Conservation (phyloP, 768 basidiomycete genomes). For the Boletus insuetus region DNA sequence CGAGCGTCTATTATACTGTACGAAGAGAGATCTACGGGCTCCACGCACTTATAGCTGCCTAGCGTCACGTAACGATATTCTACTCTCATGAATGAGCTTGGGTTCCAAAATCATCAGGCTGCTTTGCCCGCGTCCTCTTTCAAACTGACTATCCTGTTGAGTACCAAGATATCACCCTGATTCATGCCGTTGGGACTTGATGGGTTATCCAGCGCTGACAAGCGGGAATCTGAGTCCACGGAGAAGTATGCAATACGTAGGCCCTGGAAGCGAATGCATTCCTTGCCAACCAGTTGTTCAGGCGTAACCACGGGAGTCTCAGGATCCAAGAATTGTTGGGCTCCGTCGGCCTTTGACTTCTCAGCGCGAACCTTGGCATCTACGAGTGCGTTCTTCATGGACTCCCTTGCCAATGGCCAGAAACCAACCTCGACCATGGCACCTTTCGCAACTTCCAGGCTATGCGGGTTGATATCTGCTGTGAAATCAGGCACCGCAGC, state of each 20-base stretch:
- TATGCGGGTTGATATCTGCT: conserved; percentile 79
- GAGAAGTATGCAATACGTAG: conserved; percentile 94
- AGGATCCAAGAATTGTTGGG: conserved; percentile 35
- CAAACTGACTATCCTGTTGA: conserved; percentile 90
- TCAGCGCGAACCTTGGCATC: conserved; percentile 64
- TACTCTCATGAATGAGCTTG: background rate
- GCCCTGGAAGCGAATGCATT: conserved; percentile 95
- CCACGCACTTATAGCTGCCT: conserved; percentile 84
- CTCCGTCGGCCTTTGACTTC: conserved; percentile 49
- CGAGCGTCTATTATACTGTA: conserved; percentile 86
- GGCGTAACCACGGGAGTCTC: conserved; percentile 68
- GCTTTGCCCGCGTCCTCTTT: conserved; percentile 91
- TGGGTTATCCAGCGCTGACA: conserved; percentile 61
- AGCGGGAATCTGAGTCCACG: conserved; percentile 79
- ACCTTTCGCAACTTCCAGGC: conserved; percentile 73
- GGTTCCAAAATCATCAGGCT: conserved; percentile 7
- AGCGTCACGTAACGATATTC: conserved; percentile 17
- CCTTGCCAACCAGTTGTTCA: conserved; percentile 82
- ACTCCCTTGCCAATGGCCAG: conserved; percentile 73
- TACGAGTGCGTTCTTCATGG: conserved; percentile 59
- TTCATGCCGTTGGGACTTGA: conserved; percentile 40
- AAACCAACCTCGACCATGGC: conserved; percentile 90
- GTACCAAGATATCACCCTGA: conserved; percentile 76
- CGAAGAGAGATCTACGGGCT: conserved; percentile 86
- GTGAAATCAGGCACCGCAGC: conserved; percentile 69